Base-by-base conservation (phyloP, 192 early-diverging fungal genomes). In the Jimgerdemannia flammicorona region DNA sequence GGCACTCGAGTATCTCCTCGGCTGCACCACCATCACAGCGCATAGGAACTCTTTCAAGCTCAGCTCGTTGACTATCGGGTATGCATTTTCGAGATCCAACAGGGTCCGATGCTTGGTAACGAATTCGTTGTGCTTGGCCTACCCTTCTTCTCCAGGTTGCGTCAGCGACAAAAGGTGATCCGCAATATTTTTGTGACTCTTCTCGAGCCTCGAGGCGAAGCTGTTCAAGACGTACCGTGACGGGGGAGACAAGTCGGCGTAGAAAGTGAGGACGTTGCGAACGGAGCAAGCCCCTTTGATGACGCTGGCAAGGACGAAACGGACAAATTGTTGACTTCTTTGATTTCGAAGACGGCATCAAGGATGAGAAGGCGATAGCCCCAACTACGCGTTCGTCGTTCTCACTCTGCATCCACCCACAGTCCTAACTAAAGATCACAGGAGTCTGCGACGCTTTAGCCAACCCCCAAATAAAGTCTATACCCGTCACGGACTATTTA, bases 1-100 rank as follows among this genome's bases (percentile, higher is more conserved):
- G 49, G 91, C 87, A 19, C 96, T 90, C 0, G 96, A 97, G 80
- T 98, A 99, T 65, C 92, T 91, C 63, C 97, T 91, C 40, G 97
- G 95, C 70, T 87, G 87, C 64, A 96, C 85, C 4, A 76, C 78
- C 10, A 70, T 42, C 4, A 80, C 78, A 17, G 77, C 68, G 19
- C 81, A 67, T 43, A 88, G 40, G 49, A 88, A 83, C 67, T 88
- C 87, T 2, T 41, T 74, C n/a, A n/a, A n/a, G n/a, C n/a, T n/a
- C n/a, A n/a, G n/a, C n/a, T n/a, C 65, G 6, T 71, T 85, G 10
- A 83, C 79, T n/a, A 69, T 68, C n/a, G 84, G 83, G 67, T 74
- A 85, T 3, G 75, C 76, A 40, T 65, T 67, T 69, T 86, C 78
- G 4, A 88, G 70, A 44, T 88, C 87, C 49, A 88, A 67, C 3